phyloP scores from a whole-genome alignment of 108 stramenopile genomes.

The Pseudonitzschia delicatissima region DNA sequence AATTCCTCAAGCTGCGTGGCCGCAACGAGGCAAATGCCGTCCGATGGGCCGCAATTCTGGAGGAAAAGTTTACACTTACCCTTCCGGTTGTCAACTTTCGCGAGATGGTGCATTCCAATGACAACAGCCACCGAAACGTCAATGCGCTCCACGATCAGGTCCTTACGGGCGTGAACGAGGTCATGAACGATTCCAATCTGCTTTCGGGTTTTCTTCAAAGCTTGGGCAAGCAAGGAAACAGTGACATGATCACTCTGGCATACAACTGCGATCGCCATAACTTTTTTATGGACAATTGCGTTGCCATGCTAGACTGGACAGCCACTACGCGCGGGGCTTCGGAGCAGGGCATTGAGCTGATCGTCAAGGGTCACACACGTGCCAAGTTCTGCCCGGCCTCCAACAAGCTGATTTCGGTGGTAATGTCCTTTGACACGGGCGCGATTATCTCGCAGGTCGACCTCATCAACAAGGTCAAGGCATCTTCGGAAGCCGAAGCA shows the following conservation, averaged over 20 bases:
- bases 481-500: slow-evolving; percentile 8
- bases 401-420: slow-evolving; percentile 77
- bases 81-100: slow-evolving; percentile 66
- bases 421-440: slow-evolving; percentile 68
- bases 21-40: slow-evolving; percentile 63
- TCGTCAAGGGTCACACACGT: slow-evolving; percentile 55
- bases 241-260: slow-evolving; percentile 35
- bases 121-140: background rate
- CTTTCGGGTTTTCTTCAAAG: slow-evolving; percentile 56
- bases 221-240: slow-evolving; percentile 24
- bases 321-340: slow-evolving; percentile 46
- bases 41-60: slow-evolving; percentile 84
- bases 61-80: slow-evolving; percentile 71
- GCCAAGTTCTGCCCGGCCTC: slow-evolving; percentile 78
- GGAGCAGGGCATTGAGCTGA: slow-evolving; percentile 44
- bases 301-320: slow-evolving; percentile 66
- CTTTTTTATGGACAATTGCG: slow-evolving; percentile 80
- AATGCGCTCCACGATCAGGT: slow-evolving; percentile 45
- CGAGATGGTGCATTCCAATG: slow-evolving; percentile 41
- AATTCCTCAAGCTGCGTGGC: slow-evolving; percentile 77
- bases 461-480: slow-evolving; percentile 16
- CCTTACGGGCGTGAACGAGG: slow-evolving; percentile 54
- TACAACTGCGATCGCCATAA: slow-evolving; percentile 68
- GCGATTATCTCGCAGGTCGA: slow-evolving; percentile 49
- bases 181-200: slow-evolving; percentile 63